Percentiles rank a stretch among this genome's conserved stretches.
These are phyloP conservation scores for Leccinellum albellum DNA, from an alignment of 768 basidiomycete species.

Conservation along the genomic window DNA sequence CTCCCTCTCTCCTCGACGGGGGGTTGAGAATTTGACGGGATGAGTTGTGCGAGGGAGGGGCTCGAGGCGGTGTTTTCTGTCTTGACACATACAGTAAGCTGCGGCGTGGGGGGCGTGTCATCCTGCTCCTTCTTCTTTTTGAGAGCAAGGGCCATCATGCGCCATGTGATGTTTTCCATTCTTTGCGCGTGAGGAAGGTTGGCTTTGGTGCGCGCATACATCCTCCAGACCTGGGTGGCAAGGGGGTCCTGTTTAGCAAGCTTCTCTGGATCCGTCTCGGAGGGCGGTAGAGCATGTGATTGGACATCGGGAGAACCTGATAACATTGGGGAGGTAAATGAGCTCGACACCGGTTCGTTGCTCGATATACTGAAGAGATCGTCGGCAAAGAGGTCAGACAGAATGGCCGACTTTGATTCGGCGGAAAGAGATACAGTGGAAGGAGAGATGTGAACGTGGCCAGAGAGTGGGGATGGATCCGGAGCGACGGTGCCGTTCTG, in stretches of 20 bases:
- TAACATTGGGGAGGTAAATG: constrained; percentile 61
- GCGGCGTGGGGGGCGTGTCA: constrained; percentile 18
- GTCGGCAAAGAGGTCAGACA: constrained; percentile 68
- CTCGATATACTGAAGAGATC: constrained; percentile 48
- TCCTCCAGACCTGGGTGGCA: constrained; percentile 95
- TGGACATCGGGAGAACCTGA: constrained; percentile 70
- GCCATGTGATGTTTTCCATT: constrained; percentile 98
- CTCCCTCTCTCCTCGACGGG: constrained; percentile 59
- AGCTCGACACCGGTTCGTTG: constrained; percentile 39
- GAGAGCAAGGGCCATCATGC: constrained; percentile 95
- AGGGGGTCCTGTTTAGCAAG: constrained; percentile 84
- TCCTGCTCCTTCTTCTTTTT: constrained; percentile 85
- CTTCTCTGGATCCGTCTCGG: constrained; percentile 56
- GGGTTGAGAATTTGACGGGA: constrained; percentile 1
- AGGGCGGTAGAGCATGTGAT: constrained; percentile 35
- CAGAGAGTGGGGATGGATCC: constrained; percentile 34
- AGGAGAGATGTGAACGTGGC: constrained; percentile 36
- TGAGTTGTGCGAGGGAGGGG: background rate
- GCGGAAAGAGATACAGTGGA: constrained; percentile 41
- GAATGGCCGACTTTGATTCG: constrained; percentile 60
- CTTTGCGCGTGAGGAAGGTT: constrained; percentile 85
- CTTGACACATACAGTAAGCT: constrained; percentile 19
- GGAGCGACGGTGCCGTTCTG: constrained; percentile 30
- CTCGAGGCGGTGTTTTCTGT: constrained; percentile 11
- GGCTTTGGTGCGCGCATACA: constrained; percentile 90